Conservation (phyloP, 202 grass and related monocot genomes). For the Eragrostis tef region DNA sequence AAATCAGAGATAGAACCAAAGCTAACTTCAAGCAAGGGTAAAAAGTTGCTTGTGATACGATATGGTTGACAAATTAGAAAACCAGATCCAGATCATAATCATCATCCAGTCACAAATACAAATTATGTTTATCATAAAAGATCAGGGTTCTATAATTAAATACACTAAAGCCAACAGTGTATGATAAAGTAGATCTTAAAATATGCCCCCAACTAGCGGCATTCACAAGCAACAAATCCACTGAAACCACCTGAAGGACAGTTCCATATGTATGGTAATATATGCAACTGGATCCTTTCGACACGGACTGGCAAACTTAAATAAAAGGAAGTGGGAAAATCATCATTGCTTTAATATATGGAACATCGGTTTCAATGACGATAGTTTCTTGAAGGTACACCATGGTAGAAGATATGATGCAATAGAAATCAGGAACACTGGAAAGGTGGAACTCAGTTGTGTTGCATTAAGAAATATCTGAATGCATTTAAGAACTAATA, state of each 20-base stretch:
- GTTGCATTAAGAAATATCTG: constrained; percentile 28
- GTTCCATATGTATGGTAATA: constrained; percentile 18
- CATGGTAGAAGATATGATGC: not conserved
- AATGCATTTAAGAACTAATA: not conserved
- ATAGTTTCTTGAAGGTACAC: not conserved
- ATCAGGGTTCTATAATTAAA: constrained; percentile 9
- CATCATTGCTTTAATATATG: constrained; percentile 1
- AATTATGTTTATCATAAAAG: constrained; percentile 5
- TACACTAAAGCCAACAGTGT: constrained; percentile 14
- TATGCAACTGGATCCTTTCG: constrained; percentile 27
- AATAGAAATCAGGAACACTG: constrained; percentile 33
- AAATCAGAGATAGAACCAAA: constrained; percentile 30
- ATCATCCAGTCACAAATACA: not conserved
- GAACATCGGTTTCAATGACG: constrained; percentile 7
- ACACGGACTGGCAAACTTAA: not conserved
- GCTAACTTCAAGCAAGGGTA: not conserved
- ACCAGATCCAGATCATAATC: constrained; percentile 1
- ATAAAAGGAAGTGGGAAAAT: constrained; percentile 6
- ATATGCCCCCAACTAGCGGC: not conserved
- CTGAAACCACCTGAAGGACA: constrained; percentile 2
- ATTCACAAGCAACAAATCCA: constrained; percentile 20
- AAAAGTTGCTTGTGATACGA: not conserved
- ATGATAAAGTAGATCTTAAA: constrained; percentile 15
- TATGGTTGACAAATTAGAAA: constrained; percentile 7
- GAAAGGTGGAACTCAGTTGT: constrained; percentile 2